Conservation (phyloP, 2,329 filamentous ascomycete genomes). For the Echinosphaeria canescens region DNA sequence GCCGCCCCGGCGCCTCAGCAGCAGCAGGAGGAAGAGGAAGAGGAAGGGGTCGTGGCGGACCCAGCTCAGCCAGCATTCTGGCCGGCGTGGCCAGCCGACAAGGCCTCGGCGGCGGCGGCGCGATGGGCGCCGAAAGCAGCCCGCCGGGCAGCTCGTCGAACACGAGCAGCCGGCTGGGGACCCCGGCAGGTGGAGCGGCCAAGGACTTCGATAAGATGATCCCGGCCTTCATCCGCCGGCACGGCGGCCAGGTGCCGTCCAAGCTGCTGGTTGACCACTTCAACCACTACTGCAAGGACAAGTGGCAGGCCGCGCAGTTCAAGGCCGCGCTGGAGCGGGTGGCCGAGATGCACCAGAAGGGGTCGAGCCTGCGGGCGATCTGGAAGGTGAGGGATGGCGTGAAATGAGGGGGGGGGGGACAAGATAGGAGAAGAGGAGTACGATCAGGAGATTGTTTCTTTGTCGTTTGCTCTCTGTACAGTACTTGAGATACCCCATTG, state of each 20-base stretch:
- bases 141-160: conserved; percentile 12
- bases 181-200: conserved; percentile 15
- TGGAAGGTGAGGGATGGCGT: conserved; percentile 53
- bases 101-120: conserved; percentile 16
- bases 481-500: no score
- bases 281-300: conserved; percentile 52
- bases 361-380: conserved; percentile 26
- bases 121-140: conserved; percentile 9
- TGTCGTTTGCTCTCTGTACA: no score
- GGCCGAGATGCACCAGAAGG: conserved; percentile 43
- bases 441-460: no score
- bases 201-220: conserved; percentile 54
- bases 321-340: conserved; percentile 60
- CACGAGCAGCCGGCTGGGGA: conserved; percentile 11
- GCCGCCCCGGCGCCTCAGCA: conserved; percentile 18
- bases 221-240: conserved; percentile 53
- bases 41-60: no score
- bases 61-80: conserved; percentile 30
- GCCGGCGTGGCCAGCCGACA: conserved; percentile 35
- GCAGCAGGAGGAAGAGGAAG: no score
- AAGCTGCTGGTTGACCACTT: conserved; percentile 85
- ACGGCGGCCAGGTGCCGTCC: conserved; percentile 59
- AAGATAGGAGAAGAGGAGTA: no score
- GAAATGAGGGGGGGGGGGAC: conserved; percentile 66
- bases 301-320: conserved; percentile 54